Conservation (phyloP, 352 stramenopile genomes). For the Globisporangium viniferum region DNA sequence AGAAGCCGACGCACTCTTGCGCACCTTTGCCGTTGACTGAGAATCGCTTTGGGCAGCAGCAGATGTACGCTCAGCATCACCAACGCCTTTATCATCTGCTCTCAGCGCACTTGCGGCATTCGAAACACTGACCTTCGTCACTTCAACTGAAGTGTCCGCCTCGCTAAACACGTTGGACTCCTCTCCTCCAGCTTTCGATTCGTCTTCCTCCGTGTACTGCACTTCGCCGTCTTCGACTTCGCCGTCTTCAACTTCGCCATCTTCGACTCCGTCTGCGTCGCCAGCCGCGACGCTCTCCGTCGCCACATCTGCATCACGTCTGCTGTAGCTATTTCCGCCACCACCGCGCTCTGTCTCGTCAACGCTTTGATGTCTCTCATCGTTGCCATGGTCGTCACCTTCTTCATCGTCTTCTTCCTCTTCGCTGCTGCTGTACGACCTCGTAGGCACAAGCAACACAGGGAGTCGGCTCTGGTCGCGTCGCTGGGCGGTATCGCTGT, state of each 20-base stretch:
- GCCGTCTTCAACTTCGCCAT: not conserved
- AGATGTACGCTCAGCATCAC: not conserved
- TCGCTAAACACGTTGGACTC: not conserved
- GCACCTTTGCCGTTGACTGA: not conserved
- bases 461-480: not conserved
- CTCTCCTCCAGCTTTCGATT: not conserved
- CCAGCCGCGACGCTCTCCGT: not conserved
- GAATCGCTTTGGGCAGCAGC: not conserved
- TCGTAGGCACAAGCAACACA: conserved; percentile 23
- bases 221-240: not conserved
- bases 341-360: not conserved
- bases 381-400: not conserved
- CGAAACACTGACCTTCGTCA: not conserved
- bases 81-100: not conserved
- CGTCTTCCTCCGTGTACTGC: not conserved
- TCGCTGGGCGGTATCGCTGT: not conserved
- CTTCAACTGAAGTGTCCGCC: not conserved
- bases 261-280: not conserved
- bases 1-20: not conserved
- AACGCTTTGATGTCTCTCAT: not conserved
- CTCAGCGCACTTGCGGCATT: not conserved
- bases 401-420: conserved; percentile 10
- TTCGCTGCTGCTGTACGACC: conserved; percentile 27
- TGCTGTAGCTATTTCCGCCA: not conserved
- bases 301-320: not conserved